Percentiles rank a stretch among this genome's conserved stretches.
Evolutionary conservation across 352 stramenopile genomes (phyloP).

Genomic region (Globisporangium okanoganense): DNA sequence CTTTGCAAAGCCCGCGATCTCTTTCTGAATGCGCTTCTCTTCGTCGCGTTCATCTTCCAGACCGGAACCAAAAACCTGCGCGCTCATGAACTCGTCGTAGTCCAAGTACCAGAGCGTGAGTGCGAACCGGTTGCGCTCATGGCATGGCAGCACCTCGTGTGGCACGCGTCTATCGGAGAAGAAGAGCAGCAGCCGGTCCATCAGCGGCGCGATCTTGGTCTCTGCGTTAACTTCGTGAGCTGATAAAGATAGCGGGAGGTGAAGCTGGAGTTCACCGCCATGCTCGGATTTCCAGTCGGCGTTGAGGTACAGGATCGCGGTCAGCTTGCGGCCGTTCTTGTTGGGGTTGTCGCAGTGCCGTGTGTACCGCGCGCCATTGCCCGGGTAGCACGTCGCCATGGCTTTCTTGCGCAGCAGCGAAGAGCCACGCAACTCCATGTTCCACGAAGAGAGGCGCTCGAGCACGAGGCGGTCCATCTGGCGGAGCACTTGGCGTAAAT

Average conservation of each 20-base stretch:
- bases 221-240: background rate
- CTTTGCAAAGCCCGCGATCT: constrained; percentile 20
- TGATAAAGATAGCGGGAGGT: constrained; percentile 11
- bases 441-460: constrained; percentile 19
- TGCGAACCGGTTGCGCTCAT: constrained; percentile 27
- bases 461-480: constrained; percentile 41
- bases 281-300: constrained; percentile 22
- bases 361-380: constrained; percentile 34
- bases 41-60: constrained; percentile 10
- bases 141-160: constrained; percentile 33
- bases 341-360: constrained; percentile 55
- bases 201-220: constrained; percentile 4
- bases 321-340: constrained; percentile 42
- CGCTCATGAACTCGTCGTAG: constrained; percentile 48
- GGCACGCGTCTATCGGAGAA: constrained; percentile 42
- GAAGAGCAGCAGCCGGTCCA: constrained; percentile 35
- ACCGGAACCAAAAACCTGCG: constrained; percentile 29
- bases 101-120: constrained; percentile 65
- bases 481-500: constrained; percentile 20
- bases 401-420: constrained; percentile 39
- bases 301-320: constrained; percentile 56
- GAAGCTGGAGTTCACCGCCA: constrained; percentile 31
- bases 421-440: constrained; percentile 22
- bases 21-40: constrained; percentile 17
- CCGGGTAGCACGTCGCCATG: constrained; percentile 53